These are phyloP conservation scores for Lactarius pseudohatsudake DNA, from an alignment of 768 basidiomycete species.

Conservation along the genomic window DNA sequence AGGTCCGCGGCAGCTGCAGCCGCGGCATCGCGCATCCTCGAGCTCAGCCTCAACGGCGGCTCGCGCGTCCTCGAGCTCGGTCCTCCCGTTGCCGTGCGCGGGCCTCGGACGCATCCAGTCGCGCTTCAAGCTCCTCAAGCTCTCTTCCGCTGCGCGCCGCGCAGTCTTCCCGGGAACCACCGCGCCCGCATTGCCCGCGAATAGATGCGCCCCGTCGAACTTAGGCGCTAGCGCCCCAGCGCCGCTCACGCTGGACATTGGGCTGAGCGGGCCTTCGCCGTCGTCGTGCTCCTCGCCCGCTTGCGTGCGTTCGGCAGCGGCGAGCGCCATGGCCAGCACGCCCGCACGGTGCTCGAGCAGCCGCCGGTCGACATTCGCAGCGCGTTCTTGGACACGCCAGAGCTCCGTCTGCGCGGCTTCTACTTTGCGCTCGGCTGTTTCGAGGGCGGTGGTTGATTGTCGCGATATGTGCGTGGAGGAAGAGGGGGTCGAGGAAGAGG, in stretches of 20 bases:
- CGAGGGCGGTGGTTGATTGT: constrained; percentile 69
- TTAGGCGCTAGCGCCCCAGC: constrained; percentile 46
- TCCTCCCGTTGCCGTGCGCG: constrained; percentile 55
- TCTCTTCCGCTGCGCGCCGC: constrained; percentile 45
- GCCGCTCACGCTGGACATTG: constrained; percentile 41
- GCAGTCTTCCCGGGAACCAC: constrained; percentile 49
- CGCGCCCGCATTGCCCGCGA: constrained; percentile 76
- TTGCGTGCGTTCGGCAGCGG: constrained; percentile 20
- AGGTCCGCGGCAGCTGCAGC: constrained; percentile 33
- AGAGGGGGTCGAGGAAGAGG: constrained; percentile 32
- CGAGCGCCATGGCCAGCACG: constrained; percentile 69
- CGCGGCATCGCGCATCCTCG: constrained; percentile 51
- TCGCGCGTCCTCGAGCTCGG: constrained; percentile 52
- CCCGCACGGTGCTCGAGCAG: constrained; percentile 83
- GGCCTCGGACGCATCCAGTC: constrained; percentile 55
- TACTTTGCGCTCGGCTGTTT: constrained; percentile 70
- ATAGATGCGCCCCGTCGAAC: constrained; percentile 83
- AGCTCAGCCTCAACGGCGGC: constrained; percentile 47
- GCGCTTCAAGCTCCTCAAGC: constrained; percentile 59
- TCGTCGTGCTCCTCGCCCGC: constrained; percentile 58
- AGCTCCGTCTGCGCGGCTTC: constrained; percentile 69
- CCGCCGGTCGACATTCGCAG: constrained; percentile 58
- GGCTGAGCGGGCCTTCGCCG: constrained; percentile 35
- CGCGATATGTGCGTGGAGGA: constrained; percentile 56
- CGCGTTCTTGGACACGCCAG: constrained; percentile 62